Evolutionary conservation across 1,284 basidiomycete species (phyloP).

Genomic region (Vanrija humicola): DNA sequence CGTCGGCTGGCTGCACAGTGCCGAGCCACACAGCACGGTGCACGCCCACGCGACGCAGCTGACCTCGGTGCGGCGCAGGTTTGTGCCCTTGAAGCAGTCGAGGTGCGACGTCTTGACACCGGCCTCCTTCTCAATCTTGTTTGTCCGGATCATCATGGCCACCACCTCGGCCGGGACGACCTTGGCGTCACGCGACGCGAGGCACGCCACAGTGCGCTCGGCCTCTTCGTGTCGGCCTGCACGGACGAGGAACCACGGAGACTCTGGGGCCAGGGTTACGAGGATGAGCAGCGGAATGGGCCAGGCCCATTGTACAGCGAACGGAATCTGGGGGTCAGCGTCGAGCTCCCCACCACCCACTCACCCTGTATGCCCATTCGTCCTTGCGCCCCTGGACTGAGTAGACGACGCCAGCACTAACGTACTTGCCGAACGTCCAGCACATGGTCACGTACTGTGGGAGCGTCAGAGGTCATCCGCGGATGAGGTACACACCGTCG

Average conservation of each 20-base stretch:
- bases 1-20: constrained; percentile 6
- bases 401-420: not conserved
- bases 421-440: constrained; percentile 47
- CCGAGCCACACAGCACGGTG: constrained; percentile 7
- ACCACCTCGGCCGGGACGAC: not conserved
- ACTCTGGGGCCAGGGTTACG: constrained; percentile 37
- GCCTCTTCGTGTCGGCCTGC: constrained; percentile 1
- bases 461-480: too few relatives aligned
- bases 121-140: constrained; percentile 22
- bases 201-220: not conserved
- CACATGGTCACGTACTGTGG: constrained; percentile 48
- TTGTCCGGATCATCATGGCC: constrained; percentile 30
- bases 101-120: constrained; percentile 34
- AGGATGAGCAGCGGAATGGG: constrained; percentile 37
- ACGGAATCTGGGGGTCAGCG: too few relatives aligned
- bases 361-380: constrained; percentile 6
- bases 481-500: not conserved
- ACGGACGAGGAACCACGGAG: constrained; percentile 10
- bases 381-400: not conserved
- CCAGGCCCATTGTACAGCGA: constrained; percentile 37
- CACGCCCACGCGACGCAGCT: constrained; percentile 15
- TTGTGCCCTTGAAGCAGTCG: constrained; percentile 50
- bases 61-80: constrained; percentile 33
- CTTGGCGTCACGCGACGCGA: not conserved
- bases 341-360: not conserved